Percentiles rank a stretch among this genome's conserved stretches.
Evolutionary conservation across 768 basidiomycete genomes (phyloP).

Genomic region (Boletus sp.): DNA sequence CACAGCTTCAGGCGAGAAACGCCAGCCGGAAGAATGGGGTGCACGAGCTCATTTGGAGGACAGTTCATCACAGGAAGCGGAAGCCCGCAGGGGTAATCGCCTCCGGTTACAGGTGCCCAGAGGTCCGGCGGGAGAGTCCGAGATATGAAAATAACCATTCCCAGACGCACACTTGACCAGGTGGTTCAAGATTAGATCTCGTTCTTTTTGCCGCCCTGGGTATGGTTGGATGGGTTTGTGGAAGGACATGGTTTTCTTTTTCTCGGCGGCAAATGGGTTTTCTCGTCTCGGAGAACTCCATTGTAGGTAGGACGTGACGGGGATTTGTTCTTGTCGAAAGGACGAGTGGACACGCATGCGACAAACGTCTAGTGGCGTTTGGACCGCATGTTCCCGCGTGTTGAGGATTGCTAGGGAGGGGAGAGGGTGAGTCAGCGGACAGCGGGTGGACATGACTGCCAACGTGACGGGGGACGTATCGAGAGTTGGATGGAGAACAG

Average conservation of each 20-base stretch:
- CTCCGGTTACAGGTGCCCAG: constrained; percentile 11
- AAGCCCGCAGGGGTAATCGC: constrained; percentile 22
- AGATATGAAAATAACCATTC: constrained; percentile 24
- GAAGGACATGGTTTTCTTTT: not conserved
- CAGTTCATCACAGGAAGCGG: constrained; percentile 23
- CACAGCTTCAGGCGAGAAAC: constrained; percentile 5
- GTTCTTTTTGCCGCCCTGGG: not conserved
- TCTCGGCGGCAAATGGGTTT: constrained; percentile 1
- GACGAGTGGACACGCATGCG: constrained; percentile 23
- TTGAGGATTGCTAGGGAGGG: not conserved
- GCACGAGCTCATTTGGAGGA: constrained; percentile 19
- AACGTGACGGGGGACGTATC: not conserved
- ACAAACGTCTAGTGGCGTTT: constrained; percentile 30
- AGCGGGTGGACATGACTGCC: not conserved
- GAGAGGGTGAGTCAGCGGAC: not conserved
- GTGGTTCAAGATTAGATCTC: constrained; percentile 28
- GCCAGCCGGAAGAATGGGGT: constrained; percentile 14
- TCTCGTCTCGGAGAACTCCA: constrained; percentile 2
- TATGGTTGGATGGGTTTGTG: not conserved
- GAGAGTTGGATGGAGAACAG: not conserved
- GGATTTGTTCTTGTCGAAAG: not conserved
- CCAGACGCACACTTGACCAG: constrained; percentile 7
- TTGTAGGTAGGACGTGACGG: constrained; percentile 1
- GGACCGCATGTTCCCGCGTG: constrained; percentile 16
- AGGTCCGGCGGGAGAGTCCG: constrained; percentile 21